A percentile compares a stretch with the other conserved stretches of the same genome.
phyloP scores from a whole-genome alignment of 352 stramenopile genomes.

The Phytopythium litorale region DNA sequence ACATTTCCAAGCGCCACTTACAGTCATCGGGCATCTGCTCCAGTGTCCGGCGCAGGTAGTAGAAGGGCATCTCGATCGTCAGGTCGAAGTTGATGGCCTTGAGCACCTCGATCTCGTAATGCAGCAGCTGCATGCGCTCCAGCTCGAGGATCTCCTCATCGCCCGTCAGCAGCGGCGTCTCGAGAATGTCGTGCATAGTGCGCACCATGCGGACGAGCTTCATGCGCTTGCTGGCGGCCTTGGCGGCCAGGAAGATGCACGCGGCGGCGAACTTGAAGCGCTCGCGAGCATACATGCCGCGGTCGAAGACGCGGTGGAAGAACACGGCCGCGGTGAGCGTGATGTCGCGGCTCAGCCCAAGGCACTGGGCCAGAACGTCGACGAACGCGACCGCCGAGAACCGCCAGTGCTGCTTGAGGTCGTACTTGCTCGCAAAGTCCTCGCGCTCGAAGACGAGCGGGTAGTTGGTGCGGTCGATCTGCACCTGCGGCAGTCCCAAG shows the following conservation, averaged over 20 bases:
- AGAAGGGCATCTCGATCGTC: conserved; percentile 76
- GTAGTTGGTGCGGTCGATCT: conserved; percentile 74
- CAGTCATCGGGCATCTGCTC: conserved; percentile 76
- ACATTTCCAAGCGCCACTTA: conserved; percentile 14
- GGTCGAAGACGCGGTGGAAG: conserved; percentile 79
- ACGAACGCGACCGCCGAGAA: conserved; percentile 81
- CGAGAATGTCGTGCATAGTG: conserved; percentile 83
- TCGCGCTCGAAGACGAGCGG: conserved; percentile 65
- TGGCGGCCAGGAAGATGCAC: conserved; percentile 77
- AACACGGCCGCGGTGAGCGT: conserved; percentile 69
- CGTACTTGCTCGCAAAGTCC: conserved; percentile 51
- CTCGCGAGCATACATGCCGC: conserved; percentile 75
- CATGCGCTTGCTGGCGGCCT: conserved; percentile 85
- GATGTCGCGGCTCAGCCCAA: conserved; percentile 66
- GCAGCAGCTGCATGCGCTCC: conserved; percentile 78
- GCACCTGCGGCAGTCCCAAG: conserved; percentile 30
- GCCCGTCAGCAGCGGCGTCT: conserved; percentile 58
- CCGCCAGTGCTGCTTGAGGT: conserved; percentile 81
- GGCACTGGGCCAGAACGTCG: conserved; percentile 63
- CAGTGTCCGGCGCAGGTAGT: conserved; percentile 51
- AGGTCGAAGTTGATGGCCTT: conserved; percentile 81
- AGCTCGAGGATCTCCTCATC: conserved; percentile 86
- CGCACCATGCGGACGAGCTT: conserved; percentile 83
- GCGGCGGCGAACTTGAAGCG: conserved; percentile 80
- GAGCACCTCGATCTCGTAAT: conserved; percentile 84